Evolutionary conservation across 768 basidiomycete genomes (phyloP).

Genomic region (Suillus cothurnatus): DNA sequence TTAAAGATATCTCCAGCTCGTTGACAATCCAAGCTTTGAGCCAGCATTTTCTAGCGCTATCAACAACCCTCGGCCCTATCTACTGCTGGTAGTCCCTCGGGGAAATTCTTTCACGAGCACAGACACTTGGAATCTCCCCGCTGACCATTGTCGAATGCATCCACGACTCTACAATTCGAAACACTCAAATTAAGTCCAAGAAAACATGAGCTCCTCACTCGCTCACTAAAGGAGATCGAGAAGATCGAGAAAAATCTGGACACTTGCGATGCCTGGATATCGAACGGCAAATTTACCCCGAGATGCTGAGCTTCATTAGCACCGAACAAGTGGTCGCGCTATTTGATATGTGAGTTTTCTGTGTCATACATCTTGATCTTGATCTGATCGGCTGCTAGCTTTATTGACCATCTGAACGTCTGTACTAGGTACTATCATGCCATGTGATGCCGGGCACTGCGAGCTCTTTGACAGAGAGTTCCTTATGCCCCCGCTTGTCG

Average conservation of each 20-base stretch:
- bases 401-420: slow-evolving; percentile 76
- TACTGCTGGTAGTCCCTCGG: slow-evolving; percentile 51
- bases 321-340: slow-evolving; percentile 90
- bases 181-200: slow-evolving; percentile 44
- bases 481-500: slow-evolving; percentile 92
- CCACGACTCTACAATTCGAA: slow-evolving; percentile 53
- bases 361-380: slow-evolving; percentile 6
- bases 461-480: slow-evolving; percentile 84
- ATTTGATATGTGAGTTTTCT: slow-evolving; percentile 77
- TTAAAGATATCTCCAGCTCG: slow-evolving; percentile 83
- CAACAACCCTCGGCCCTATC: slow-evolving; percentile 39
- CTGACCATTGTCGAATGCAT: slow-evolving; percentile 69
- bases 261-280: slow-evolving; percentile 82
- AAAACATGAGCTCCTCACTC: slow-evolving; percentile 82
- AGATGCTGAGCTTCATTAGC: slow-evolving; percentile 86
- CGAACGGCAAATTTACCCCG: slow-evolving; percentile 88
- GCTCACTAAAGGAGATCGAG: slow-evolving; percentile 75
- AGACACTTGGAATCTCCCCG: slow-evolving; percentile 51
- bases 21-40: slow-evolving; percentile 68
- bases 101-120: slow-evolving; percentile 58
- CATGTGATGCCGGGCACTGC: slow-evolving; percentile 51
- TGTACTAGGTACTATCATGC: slow-evolving; percentile 29
- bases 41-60: slow-evolving; percentile 75
- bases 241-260: slow-evolving; percentile 95
- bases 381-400: slow-evolving; percentile 43